These are phyloP conservation scores for Cardamine occulta DNA, from an alignment of 345 rosid genomes.

Conservation along the genomic window DNA sequence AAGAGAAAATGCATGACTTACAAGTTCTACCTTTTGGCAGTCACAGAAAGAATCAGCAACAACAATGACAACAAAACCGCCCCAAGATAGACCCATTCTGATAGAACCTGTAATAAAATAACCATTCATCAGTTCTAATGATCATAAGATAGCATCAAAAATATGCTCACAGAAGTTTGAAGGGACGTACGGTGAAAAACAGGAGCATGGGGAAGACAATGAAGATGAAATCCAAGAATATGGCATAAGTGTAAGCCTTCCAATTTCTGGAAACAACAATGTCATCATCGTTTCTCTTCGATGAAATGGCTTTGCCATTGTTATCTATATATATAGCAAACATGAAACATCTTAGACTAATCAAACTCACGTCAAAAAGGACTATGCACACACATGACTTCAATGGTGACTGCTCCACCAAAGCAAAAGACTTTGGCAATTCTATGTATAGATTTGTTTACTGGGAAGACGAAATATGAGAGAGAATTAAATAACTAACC, in stretches of 20 bases:
- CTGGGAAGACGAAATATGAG: background rate
- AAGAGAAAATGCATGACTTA: constrained; percentile 40
- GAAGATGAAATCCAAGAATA: constrained; percentile 64
- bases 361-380: background rate
- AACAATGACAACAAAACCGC: constrained; percentile 44
- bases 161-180: background rate
- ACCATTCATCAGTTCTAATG: background rate
- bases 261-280: constrained; percentile 48
- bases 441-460: background rate
- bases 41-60: constrained; percentile 45
- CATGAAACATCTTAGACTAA: constrained; percentile 11
- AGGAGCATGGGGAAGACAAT: constrained; percentile 66
- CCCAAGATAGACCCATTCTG: constrained; percentile 68
- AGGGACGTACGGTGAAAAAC: constrained; percentile 65
- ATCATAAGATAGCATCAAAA: background rate
- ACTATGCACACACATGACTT: background rate
- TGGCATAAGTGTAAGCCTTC: constrained; percentile 48
- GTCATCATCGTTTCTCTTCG: constrained; percentile 55
- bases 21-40: constrained; percentile 75
- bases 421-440: constrained; percentile 9
- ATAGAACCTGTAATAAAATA: constrained; percentile 58
- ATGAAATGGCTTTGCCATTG: constrained; percentile 25
- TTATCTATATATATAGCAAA: constrained; percentile 39
- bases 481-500: constrained; percentile 46
- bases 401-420: background rate